Conservation (phyloP, 768 basidiomycete genomes). For the Gyrodon lividus region DNA sequence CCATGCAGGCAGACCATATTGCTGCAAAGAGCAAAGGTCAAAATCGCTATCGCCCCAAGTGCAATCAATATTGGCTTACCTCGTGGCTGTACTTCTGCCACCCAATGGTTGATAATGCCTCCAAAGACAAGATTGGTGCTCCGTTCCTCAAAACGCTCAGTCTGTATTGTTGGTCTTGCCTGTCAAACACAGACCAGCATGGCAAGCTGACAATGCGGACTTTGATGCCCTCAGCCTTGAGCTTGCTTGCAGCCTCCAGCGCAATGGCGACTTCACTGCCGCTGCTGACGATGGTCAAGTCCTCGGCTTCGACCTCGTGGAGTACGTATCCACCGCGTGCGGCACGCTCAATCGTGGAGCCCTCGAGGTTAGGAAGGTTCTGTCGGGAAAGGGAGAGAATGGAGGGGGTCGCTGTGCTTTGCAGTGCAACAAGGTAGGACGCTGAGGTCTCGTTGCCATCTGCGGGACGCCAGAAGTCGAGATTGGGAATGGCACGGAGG, state of each 20-base stretch:
- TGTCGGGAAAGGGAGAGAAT: slow-evolving; percentile 82
- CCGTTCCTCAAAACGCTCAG: slow-evolving; percentile 86
- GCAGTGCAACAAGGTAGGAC: slow-evolving; percentile 78
- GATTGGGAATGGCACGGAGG: slow-evolving; percentile 87
- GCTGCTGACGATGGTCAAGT: slow-evolving; percentile 84
- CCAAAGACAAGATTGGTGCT: slow-evolving; percentile 85
- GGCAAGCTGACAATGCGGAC: slow-evolving; percentile 85
- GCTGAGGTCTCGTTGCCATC: slow-evolving; percentile 98
- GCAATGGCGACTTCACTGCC: slow-evolving; percentile 90
- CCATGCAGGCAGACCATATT: slow-evolving; percentile 74
- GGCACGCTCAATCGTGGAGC: slow-evolving; percentile 82
- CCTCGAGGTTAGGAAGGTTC: slow-evolving; percentile 90
- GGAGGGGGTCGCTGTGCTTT: slow-evolving; percentile 75
- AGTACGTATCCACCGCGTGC: slow-evolving; percentile 86
- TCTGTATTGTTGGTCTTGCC: slow-evolving; percentile 76
- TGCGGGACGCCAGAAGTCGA: slow-evolving; percentile 90
- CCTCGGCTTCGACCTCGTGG: slow-evolving; percentile 75
- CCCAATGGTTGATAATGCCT: slow-evolving; percentile 79
- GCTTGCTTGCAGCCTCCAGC: slow-evolving; percentile 79
- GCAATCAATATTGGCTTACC: slow-evolving; percentile 31
- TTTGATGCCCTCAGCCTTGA: slow-evolving; percentile 75
- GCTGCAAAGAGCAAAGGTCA: slow-evolving; percentile 36
- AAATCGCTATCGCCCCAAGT: not conserved
- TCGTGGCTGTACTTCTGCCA: slow-evolving; percentile 93
- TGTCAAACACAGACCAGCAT: slow-evolving; percentile 86